Conservation (phyloP, 306 rosid species). For the Arachis stenosperma region DNA sequence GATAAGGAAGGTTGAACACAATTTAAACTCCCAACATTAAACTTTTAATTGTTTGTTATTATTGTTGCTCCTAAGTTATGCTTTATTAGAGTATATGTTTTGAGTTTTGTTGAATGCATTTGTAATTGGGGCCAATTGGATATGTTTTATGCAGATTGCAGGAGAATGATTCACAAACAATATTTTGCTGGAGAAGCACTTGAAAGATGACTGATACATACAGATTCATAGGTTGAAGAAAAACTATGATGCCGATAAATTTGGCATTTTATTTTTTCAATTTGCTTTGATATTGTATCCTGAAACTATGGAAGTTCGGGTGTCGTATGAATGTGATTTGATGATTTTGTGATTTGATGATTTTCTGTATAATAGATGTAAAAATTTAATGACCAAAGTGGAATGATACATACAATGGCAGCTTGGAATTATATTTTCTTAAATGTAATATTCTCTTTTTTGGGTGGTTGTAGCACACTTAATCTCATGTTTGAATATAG, state of each 20-base stretch:
- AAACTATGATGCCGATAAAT: conserved; percentile 32
- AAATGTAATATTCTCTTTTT: not conserved
- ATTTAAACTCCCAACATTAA: conserved; percentile 10
- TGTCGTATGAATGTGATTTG: conserved; percentile 20
- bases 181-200: conserved; percentile 73
- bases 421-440: not conserved
- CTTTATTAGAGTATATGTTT: conserved; percentile 2
- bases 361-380: conserved; percentile 35
- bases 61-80: conserved; percentile 10
- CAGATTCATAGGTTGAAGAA: conserved; percentile 24
- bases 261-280: conserved; percentile 6
- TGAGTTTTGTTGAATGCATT: not conserved
- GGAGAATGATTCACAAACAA: conserved; percentile 86
- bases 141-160: conserved; percentile 61
- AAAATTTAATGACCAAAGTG: conserved; percentile 20
- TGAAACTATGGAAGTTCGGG: conserved; percentile 33
- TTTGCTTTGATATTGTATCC: conserved; percentile 36
- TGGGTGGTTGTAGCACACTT: not conserved
- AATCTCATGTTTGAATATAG: not conserved
- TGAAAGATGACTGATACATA: conserved; percentile 60
- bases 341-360: conserved; percentile 30
- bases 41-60: conserved; percentile 20
- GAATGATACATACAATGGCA: conserved; percentile 12
- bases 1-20: conserved; percentile 74
- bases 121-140: conserved; percentile 19